These are phyloP conservation scores for Boletales sp. DNA, from an alignment of 768 basidiomycete species.

Conservation along the genomic window DNA sequence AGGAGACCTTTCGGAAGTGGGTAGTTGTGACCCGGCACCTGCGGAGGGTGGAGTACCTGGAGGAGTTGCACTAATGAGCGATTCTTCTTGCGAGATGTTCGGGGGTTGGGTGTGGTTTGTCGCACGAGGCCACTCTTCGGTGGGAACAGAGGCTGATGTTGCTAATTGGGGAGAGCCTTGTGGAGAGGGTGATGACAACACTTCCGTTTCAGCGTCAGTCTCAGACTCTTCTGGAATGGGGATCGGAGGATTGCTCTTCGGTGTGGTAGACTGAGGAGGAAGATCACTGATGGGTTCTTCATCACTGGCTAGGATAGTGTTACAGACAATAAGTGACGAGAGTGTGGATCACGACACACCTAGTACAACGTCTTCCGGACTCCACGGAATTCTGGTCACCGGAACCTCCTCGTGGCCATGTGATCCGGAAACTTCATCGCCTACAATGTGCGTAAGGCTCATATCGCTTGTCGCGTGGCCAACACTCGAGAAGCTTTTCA, in stretches of 20 bases:
- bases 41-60: constrained; percentile 21
- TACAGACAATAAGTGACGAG: neutral
- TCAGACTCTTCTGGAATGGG: constrained; percentile 14
- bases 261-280: constrained; percentile 25
- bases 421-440: constrained; percentile 23
- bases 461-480: constrained; percentile 16
- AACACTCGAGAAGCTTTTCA: constrained; percentile 26
- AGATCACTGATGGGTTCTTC: constrained; percentile 28
- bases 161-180: constrained; percentile 16
- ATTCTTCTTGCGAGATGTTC: constrained; percentile 1
- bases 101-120: constrained; percentile 16
- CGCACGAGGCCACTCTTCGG: constrained; percentile 17
- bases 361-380: constrained; percentile 16
- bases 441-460: constrained; percentile 22
- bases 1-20: constrained; percentile 6
- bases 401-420: constrained; percentile 22
- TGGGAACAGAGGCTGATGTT: constrained; percentile 1
- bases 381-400: constrained; percentile 7
- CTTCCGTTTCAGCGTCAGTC: constrained; percentile 27
- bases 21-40: neutral
- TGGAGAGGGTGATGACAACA: constrained; percentile 20
- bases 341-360: constrained; percentile 12
- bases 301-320: constrained; percentile 34
- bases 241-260: constrained; percentile 17
- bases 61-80: constrained; percentile 20